phyloP scores from a whole-genome alignment of 1,284 basidiomycete species.

The Irpex sp. region DNA sequence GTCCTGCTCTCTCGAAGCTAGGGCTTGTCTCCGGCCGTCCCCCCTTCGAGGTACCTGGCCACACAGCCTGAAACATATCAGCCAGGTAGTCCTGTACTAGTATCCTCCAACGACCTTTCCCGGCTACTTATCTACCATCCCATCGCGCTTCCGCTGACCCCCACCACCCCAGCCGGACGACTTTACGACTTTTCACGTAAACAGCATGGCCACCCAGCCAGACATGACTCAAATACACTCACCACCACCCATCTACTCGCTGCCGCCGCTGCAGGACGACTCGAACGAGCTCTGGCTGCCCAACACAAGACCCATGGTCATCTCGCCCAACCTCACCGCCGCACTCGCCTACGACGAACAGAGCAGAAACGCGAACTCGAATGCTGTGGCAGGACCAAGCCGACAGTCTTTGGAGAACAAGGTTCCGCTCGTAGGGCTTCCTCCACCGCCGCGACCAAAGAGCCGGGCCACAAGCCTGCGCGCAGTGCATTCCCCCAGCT shows the following conservation, averaged over 20 bases:
- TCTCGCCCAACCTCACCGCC: conserved; percentile 60
- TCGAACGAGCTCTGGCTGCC: conserved; percentile 3
- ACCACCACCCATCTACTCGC: conserved; percentile 26
- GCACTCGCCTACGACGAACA: conserved; percentile 57
- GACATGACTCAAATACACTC: not conserved
- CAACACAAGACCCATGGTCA: conserved; percentile 32
- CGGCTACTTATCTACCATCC: not conserved
- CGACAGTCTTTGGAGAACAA: not conserved
- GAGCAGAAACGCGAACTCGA: conserved; percentile 4
- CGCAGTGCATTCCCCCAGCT: not conserved
- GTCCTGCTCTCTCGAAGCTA: not conserved
- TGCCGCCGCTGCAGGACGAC: conserved; percentile 54
- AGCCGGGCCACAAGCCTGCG: conserved; percentile 9
- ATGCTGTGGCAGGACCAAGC: conserved; percentile 2
- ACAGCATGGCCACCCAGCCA: not conserved
- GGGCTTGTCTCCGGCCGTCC: not conserved
- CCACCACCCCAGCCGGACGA: not conserved
- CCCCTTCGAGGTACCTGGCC: not conserved
- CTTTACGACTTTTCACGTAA: conserved; percentile 7
- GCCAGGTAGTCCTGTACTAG: not conserved
- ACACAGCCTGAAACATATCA: not conserved
- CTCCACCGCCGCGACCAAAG: conserved; percentile 21
- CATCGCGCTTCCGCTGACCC: not conserved
- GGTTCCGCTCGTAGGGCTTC: conserved; percentile 6
- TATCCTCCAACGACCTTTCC: too few species aligned